Conservation (phyloP, 176 grass and related monocot species). For the Coix lacrymajobi region DNA sequence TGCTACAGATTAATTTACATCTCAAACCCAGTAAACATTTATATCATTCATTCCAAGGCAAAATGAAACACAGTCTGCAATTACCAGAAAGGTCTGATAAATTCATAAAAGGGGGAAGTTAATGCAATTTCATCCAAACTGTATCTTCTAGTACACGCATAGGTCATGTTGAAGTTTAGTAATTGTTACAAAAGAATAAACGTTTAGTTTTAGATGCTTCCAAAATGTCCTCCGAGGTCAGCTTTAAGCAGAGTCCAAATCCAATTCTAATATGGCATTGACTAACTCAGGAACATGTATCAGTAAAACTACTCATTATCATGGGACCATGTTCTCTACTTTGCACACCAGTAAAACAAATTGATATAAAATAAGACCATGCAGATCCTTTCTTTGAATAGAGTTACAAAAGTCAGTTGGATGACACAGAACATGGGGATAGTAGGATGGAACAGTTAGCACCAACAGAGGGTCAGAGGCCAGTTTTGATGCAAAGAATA, state of each 20-base stretch:
- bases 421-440: background rate
- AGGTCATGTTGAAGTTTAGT: background rate
- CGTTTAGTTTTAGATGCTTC: background rate
- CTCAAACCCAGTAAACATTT: background rate
- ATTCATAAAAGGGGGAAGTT: background rate
- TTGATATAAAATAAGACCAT: background rate
- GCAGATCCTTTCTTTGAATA: background rate
- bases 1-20: background rate
- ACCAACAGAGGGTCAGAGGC: background rate
- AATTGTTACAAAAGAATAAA: background rate
- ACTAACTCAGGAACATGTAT: background rate
- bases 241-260: background rate
- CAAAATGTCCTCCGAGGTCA: background rate
- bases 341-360: background rate
- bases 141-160: background rate
- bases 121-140: background rate
- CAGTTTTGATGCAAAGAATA: background rate
- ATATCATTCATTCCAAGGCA: background rate
- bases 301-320: background rate
- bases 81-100: background rate
- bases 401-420: background rate
- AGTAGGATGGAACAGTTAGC: background rate
- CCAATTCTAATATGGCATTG: background rate
- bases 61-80: background rate
- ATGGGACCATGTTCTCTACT: background rate